These are phyloP conservation scores for Crithidia expoeki DNA, from an alignment of 208 protist genomes.

Conservation along the genomic window DNA sequence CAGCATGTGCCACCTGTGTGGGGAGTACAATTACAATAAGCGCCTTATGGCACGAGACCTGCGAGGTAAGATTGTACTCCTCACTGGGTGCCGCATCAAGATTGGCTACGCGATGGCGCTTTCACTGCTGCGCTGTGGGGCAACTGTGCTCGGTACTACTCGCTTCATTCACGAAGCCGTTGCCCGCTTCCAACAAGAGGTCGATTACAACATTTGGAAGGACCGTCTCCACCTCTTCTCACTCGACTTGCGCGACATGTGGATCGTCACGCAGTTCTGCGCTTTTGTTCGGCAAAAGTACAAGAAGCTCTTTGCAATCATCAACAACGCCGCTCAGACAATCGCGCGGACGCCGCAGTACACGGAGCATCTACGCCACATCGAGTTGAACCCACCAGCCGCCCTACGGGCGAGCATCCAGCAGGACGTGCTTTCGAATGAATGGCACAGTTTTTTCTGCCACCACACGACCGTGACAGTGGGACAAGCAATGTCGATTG, in stretches of 20 bases:
- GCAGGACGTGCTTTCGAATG: slow-evolving; percentile 36
- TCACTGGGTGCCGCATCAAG: slow-evolving; percentile 94
- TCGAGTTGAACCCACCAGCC: slow-evolving; percentile 61
- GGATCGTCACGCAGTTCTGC: slow-evolving; percentile 93
- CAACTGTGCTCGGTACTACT: slow-evolving; percentile 85
- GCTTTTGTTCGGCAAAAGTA: slow-evolving; percentile 73
- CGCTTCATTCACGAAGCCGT: slow-evolving; percentile 92
- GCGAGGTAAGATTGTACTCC: slow-evolving; percentile 89
- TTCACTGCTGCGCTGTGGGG: slow-evolving; percentile 86
- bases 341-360: slow-evolving; percentile 93
- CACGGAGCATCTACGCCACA: slow-evolving; percentile 82
- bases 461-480: slow-evolving; percentile 78
- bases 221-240: slow-evolving; percentile 94
- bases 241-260: slow-evolving; percentile 95
- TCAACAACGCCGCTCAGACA: slow-evolving; percentile 98
- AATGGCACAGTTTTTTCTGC: slow-evolving; percentile 88
- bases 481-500: slow-evolving; percentile 67
- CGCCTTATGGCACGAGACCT: slow-evolving; percentile 91
- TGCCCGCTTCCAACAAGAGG: slow-evolving; percentile 79
- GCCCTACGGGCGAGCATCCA: slow-evolving; percentile 57
- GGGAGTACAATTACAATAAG: slow-evolving; percentile 96
- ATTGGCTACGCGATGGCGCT: slow-evolving; percentile 94
- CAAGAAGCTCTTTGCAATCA: slow-evolving; percentile 90
- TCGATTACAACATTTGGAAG: slow-evolving; percentile 90
- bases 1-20: slow-evolving; percentile 95